Base-by-base conservation (phyloP, 441 rosid species). In the Kokia cookei region DNA sequence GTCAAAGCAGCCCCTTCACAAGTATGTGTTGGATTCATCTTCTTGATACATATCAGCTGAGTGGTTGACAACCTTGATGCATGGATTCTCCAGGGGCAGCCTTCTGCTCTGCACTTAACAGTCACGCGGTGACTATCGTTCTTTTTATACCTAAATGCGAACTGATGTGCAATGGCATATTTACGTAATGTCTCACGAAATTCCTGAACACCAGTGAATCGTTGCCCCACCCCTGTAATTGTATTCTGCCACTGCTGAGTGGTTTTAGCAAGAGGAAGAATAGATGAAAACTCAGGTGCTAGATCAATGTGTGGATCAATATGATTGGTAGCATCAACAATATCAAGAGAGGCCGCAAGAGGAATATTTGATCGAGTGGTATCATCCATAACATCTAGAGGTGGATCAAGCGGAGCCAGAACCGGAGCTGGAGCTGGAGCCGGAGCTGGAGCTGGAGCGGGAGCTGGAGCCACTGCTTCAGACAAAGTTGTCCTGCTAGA, bases 11-110 rank as follows among this genome's bases (percentile, higher is more conserved):
- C 89, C 47, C 97, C 93, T 82, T 93, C 97, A 76, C 99, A 94
- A 35, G 93, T 90, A 83, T 94, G 98, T 0, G 86, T 85, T 13
- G 98, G 85, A 75, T 79, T 91, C 99, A 94, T 94, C 79, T 91
- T 93, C 80, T 94, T 94, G 71, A 94, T 93, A 71, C 97, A 91
- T 75, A 91, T 93, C 50, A 94, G 84, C 75, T 92, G 97, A 69
- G 97, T 94, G 15, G 97, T 91, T 0, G 97, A 90, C 76, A 94
- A 77, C 82, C 96, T 87, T 13, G 97, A 94, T 22, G 99, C 99
- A 65, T 91, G 97, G 78, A 94, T 92, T 76, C 99, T 91, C 97
- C 97, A 94, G 40, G 97, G 97, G 80, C 99, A 92, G 67, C 97
- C 93, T 69, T 94, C 98, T 2, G 94, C 95, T 84, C 91, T 94